Base-by-base conservation (phyloP, 345 rosid species). In the Moricandia moricandioides region DNA sequence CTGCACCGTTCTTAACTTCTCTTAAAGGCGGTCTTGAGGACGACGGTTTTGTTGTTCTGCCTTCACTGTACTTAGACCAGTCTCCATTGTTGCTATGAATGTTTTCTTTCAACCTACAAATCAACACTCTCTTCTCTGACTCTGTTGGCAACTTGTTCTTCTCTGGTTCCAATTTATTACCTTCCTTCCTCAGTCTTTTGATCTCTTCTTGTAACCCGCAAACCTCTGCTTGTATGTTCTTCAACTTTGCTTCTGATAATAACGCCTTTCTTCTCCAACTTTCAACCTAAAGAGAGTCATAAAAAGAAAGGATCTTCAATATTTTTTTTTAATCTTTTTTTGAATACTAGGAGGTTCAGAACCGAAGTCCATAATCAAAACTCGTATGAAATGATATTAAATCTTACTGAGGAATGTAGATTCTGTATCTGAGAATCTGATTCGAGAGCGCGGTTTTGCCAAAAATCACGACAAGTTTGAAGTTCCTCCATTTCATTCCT, bases 401-500 rank as follows among this genome's bases (percentile, higher is more conserved):
- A 17, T 61, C 78, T 74, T 56, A 79, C 97, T 3, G 84, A 72
- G 12, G 83, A 86, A 10, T 66, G 73, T 64, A 90, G 75, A 16
- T 85, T 83, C 81, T 87, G 88, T 31, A 86, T 79, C 73, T 86
- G 82, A 37, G 73, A 72, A 76, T 95, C 94, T 18, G 90, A 83
- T 62, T 85, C 86, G 10, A 85, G 85, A 17, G 97, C 91, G 10
- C 86, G 81, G 72, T 86, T 96, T 80, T 92, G 96, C 97, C 99
- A 95, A 72, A 95, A 95, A 67, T 89, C 90, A 39, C 99, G 82
- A 37, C 97, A 88, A 26, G 83, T 85, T 14, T 87, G 97, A 78
- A 95, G 79, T 78, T 92, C 97, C 52, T 92, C 97, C 91, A 95
- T 95, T 86, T 92, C 97, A 24, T 83, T 84, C 72, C 96, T 84